Evolutionary conservation across 306 rosid genomes (phyloP).

Genomic region (Lupinus albus): DNA sequence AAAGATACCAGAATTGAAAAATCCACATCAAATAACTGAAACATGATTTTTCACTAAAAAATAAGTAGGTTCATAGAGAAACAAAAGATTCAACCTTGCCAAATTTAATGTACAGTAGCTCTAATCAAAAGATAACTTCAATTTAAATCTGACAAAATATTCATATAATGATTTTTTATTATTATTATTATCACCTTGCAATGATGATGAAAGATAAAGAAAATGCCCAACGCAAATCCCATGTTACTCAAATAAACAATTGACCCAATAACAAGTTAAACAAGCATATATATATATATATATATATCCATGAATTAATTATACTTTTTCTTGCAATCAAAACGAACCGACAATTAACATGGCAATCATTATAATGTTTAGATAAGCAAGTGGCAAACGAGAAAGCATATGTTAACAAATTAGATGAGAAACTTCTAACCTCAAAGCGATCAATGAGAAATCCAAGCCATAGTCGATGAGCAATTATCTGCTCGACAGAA

Average conservation of each 20-base stretch:
- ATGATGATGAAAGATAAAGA: slow-evolving; percentile 29
- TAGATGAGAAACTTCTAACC: slow-evolving; percentile 59
- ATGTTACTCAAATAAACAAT: slow-evolving; percentile 32
- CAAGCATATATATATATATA: background rate
- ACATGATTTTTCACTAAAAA: slow-evolving; percentile 20
- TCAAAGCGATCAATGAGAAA: slow-evolving; percentile 96
- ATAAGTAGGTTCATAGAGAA: background rate
- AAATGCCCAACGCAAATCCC: slow-evolving; percentile 12
- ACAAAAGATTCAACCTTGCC: background rate
- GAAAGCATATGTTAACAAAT: slow-evolving; percentile 32
- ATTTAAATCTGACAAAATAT: slow-evolving; percentile 9
- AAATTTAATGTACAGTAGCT: slow-evolving; percentile 29
- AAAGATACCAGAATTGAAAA: slow-evolving; percentile 25
- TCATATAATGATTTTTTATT: slow-evolving; percentile 3
- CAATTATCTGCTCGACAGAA: slow-evolving; percentile 90
- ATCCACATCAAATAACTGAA: slow-evolving; percentile 15
- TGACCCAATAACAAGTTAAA: background rate
- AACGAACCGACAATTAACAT: slow-evolving; percentile 10
- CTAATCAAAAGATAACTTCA: slow-evolving; percentile 2
- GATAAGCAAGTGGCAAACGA: slow-evolving; percentile 14
- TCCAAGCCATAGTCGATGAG: slow-evolving; percentile 97
- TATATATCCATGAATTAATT: background rate
- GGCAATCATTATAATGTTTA: slow-evolving; percentile 4
- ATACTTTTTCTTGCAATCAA: background rate
- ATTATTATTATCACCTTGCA: background rate